These are phyloP conservation scores for Antitrichia curtipendula DNA, from an alignment of 225 moss, liverwort and hornwort species.

Conservation along the genomic window DNA sequence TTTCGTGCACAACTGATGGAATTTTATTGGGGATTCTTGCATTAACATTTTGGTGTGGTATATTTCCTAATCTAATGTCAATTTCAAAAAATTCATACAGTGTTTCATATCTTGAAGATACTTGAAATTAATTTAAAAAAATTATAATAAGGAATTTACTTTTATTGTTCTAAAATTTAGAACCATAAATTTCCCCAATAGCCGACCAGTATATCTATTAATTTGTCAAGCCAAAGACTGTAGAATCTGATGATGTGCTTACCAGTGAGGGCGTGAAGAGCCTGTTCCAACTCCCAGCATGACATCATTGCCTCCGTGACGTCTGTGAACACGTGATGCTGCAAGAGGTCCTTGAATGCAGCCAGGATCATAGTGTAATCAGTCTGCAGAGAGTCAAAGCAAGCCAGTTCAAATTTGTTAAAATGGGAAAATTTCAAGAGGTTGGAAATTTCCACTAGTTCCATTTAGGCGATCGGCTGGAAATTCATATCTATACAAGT, in stretches of 20 bases:
- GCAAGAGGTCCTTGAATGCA: conserved; percentile 30
- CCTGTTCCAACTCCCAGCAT: conserved; percentile 53
- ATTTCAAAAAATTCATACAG: neutral
- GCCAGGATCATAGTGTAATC: conserved; percentile 28
- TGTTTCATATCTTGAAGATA: neutral
- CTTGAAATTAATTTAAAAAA: neutral
- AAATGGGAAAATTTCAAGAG: neutral
- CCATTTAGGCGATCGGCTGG: neutral
- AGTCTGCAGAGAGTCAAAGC: conserved; percentile 15
- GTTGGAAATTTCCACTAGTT: neutral
- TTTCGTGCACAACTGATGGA: neutral
- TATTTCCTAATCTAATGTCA: neutral
- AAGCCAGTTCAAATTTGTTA: neutral
- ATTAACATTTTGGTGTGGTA: too few species aligned
- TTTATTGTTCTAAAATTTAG: neutral
- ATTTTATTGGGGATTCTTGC: neutral
- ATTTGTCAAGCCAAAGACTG: neutral
- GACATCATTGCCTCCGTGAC: conserved; percentile 58
- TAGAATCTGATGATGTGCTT: neutral
- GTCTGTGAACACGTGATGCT: conserved; percentile 42
- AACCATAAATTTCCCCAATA: neutral
- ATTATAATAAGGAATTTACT: neutral
- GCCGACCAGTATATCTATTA: neutral
- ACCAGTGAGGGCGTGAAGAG: conserved; percentile 52
- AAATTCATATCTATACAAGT: neutral